Conservation (phyloP, 1,284 basidiomycete genomes). For the Trametes versicolor region DNA sequence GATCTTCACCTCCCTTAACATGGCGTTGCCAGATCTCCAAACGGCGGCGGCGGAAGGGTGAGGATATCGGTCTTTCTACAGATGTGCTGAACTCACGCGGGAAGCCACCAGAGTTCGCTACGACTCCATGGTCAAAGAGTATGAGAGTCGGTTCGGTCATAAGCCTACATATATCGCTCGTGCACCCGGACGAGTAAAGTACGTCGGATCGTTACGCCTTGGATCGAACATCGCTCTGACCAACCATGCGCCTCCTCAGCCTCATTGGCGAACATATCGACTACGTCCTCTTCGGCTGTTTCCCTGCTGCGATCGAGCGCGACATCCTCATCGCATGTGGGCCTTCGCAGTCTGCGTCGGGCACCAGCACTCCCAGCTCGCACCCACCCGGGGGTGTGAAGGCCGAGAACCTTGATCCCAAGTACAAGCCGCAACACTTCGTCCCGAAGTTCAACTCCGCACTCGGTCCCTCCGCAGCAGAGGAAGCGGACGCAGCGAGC, state of each 20-base stretch:
- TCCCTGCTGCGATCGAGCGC: slow-evolving; percentile 86
- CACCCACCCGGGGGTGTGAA: slow-evolving; percentile 53
- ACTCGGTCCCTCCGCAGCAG: slow-evolving; percentile 37
- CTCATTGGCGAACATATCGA: slow-evolving; percentile 87
- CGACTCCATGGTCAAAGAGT: slow-evolving; percentile 70
- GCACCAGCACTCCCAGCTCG: slow-evolving; percentile 23
- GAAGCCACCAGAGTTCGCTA: slow-evolving; percentile 59
- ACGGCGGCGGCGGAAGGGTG: slow-evolving; percentile 68
- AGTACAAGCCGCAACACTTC: slow-evolving; percentile 68
- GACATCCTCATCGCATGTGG: slow-evolving; percentile 88
- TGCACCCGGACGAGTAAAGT: slow-evolving; percentile 90
- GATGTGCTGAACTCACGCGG: background rate
- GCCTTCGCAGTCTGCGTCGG: slow-evolving; percentile 48
- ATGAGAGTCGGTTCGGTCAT: slow-evolving; percentile 70
- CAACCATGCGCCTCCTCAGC: slow-evolving; percentile 21
- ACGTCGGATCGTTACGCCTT: slow-evolving; percentile 18
- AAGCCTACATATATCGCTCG: slow-evolving; percentile 78
- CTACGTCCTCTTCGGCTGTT: slow-evolving; percentile 82
- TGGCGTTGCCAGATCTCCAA: slow-evolving; percentile 66
- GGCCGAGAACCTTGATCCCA: slow-evolving; percentile 72
- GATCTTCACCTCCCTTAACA: slow-evolving; percentile 66
- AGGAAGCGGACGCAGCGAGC: slow-evolving; percentile 45
- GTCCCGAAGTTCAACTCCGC: slow-evolving; percentile 52
- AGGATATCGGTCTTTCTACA: slow-evolving; percentile 33
- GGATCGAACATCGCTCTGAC: background rate